Evolutionary conservation across 768 basidiomycete species (phyloP), one percentile per base, ranked within the genome.

Genomic region (Gautieria morchelliformis): DNA sequence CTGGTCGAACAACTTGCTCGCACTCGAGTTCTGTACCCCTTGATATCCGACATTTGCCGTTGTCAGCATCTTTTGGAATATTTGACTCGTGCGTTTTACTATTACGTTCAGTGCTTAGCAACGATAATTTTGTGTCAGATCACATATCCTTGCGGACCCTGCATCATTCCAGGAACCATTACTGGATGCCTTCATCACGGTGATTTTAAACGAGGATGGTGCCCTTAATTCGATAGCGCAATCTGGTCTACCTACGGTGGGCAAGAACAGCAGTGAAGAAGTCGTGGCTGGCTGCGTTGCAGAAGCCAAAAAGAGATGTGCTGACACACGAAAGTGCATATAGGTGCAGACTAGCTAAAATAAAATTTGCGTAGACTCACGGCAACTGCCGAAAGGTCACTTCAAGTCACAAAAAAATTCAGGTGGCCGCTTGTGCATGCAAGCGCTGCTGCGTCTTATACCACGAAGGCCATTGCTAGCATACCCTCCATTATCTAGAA

Each of bases 131-230:
- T 59, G 33, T n/a, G 46, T 1, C 63, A 89, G 87, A 33, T 78
- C 79, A 50, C 74, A 80, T 24, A 67, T 94, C 10, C 72, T 97
- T 4, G 75, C 84, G 0, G 95, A 98, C 69, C 89, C 93, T 0
- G 87, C 91, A 0, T 76, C 91, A 1, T 96, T 95, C 68, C 95
- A 98, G 71, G 87, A 93, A 62, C 87, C 90, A 0, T 75, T 96
- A 7, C 78, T 93, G 53, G 82, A 87, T 14, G 84, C 89, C 0
- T 77, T 78, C 0, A 65, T 93, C 56, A 81, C 83, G 1, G 68
- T 93, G 35, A 71, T 85, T 1, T 60, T 89, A 5, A 80, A 82
- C 58, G 74, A 76, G 30, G 60, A 66, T 1, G 76, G 74, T 14
- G 71, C 74, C 7, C 67, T 87, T 7, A 67, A 83, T 14, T 75